Evolutionary conservation across 495 filamentous ascomycete species (phyloP).

Genomic region (Lepraria neglecta): DNA sequence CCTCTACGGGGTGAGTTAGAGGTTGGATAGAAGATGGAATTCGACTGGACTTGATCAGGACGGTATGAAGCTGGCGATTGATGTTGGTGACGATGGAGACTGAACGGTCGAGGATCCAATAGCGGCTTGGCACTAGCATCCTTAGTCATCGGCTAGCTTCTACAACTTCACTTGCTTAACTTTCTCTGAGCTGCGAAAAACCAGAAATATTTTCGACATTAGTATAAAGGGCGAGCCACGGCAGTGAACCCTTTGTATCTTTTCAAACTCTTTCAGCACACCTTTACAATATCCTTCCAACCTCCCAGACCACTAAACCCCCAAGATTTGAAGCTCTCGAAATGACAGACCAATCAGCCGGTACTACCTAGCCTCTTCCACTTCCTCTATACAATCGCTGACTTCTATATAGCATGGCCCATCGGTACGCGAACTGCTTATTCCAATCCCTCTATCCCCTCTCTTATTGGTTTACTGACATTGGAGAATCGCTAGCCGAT

Average conservation of each 20-base stretch:
- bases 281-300: neutral
- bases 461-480: too few species aligned
- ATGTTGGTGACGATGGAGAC: conserved; percentile 11
- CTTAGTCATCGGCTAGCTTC: conserved; percentile 1
- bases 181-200: conserved; percentile 15
- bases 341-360: conserved; percentile 13
- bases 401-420: conserved; percentile 62
- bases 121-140: conserved; percentile 3
- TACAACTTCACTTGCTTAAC: conserved; percentile 3
- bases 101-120: conserved; percentile 13
- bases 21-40: too few species aligned
- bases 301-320: neutral
- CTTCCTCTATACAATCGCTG: neutral
- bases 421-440: conserved; percentile 30
- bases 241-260: conserved; percentile 53
- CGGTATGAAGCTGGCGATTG: conserved; percentile 1
- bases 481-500: conserved; percentile 50
- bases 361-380: conserved; percentile 4
- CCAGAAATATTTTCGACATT: neutral
- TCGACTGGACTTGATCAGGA: neutral
- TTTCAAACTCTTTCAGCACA: neutral
- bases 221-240: conserved; percentile 49
- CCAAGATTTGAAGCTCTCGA: neutral
- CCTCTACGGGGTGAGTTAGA: neutral
- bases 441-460: too few species aligned